Percentiles rank a stretch among this genome's conserved stretches.
These are phyloP conservation scores for Fusarium tuaranense DNA, from an alignment of 2,329 filamentous ascomycete genomes.

Conservation along the genomic window DNA sequence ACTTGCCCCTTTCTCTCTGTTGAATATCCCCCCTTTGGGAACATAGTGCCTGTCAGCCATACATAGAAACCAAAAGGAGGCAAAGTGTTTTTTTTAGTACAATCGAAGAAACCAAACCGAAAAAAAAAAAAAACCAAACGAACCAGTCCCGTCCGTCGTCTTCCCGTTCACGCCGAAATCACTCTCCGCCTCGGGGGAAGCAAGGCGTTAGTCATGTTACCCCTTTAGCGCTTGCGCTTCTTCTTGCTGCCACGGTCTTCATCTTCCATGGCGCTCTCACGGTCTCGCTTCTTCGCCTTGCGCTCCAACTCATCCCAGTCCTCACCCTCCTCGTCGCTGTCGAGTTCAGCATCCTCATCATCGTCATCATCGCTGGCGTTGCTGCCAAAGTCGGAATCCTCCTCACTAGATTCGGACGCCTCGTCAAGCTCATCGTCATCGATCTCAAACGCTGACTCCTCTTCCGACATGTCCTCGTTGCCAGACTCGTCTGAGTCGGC, in stretches of 20 bases:
- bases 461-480: conserved; percentile 80
- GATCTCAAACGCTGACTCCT: conserved; percentile 94
- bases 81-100: conserved; percentile 29
- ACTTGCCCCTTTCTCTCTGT: conserved; percentile 1
- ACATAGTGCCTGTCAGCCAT: neutral
- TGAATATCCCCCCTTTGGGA: neutral
- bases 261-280: conserved; percentile 61
- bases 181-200: neutral
- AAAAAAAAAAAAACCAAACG: conserved; percentile 3
- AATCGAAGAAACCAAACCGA: conserved; percentile 26
- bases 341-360: conserved; percentile 70
- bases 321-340: conserved; percentile 81
- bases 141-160: conserved; percentile 5
- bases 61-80: conserved; percentile 16
- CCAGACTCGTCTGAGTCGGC: conserved; percentile 90
- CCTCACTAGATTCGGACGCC: conserved; percentile 79
- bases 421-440: conserved; percentile 88
- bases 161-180: conserved; percentile 10
- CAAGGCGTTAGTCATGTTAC: neutral
- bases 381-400: conserved; percentile 93
- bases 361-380: conserved; percentile 88
- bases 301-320: conserved; percentile 96
- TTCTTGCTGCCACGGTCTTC: conserved; percentile 80
- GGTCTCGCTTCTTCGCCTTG: conserved; percentile 88
- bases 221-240: conserved; percentile 54